Evolutionary conservation across 2,329 filamentous ascomycete species (phyloP).

Genomic region (Phoma sp.): DNA sequence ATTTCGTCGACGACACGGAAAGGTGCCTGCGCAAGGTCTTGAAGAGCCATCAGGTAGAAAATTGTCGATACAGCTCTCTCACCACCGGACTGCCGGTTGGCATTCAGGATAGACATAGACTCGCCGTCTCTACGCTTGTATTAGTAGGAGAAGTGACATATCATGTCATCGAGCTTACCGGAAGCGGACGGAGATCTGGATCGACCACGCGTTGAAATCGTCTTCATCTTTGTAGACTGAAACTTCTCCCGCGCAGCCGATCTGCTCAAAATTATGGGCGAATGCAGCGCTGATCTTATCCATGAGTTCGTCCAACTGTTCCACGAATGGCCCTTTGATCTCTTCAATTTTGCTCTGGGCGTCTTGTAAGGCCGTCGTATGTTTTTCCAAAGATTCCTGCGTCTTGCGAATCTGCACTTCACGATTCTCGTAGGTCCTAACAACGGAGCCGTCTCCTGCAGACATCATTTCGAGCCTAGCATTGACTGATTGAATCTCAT

Average conservation of each 20-base stretch:
- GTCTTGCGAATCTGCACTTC: conserved; percentile 69
- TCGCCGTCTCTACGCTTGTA: conserved; percentile 63
- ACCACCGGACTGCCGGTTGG: conserved; percentile 93
- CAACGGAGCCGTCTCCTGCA: conserved; percentile 74
- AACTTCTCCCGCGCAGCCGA: conserved; percentile 92
- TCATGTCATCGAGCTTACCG: conserved; percentile 60
- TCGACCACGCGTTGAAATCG: conserved; percentile 92
- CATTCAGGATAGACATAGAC: conserved; percentile 80
- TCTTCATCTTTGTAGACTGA: conserved; percentile 82
- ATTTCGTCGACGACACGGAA: conserved; percentile 99
- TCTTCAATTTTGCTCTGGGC: conserved; percentile 66
- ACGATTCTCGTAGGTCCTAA: conserved; percentile 69
- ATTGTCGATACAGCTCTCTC: conserved; percentile 96
- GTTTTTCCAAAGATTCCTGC: conserved; percentile 63
- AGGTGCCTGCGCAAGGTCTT: conserved; percentile 88
- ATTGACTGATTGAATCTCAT: conserved; percentile 75
- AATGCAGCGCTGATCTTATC: conserved; percentile 87
- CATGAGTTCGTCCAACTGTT: conserved; percentile 77
- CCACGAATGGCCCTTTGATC: conserved; percentile 80
- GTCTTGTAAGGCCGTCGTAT: conserved; percentile 61
- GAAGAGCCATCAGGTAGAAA: conserved; percentile 98
- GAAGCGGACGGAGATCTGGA: conserved; percentile 95
- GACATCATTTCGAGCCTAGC: conserved; percentile 81
- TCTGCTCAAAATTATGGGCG: conserved; percentile 89
- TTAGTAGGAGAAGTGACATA: conserved; percentile 15